These are phyloP conservation scores for Cladorrhinum sp. DNA, from an alignment of 2,329 filamentous ascomycete genomes.

Conservation along the genomic window DNA sequence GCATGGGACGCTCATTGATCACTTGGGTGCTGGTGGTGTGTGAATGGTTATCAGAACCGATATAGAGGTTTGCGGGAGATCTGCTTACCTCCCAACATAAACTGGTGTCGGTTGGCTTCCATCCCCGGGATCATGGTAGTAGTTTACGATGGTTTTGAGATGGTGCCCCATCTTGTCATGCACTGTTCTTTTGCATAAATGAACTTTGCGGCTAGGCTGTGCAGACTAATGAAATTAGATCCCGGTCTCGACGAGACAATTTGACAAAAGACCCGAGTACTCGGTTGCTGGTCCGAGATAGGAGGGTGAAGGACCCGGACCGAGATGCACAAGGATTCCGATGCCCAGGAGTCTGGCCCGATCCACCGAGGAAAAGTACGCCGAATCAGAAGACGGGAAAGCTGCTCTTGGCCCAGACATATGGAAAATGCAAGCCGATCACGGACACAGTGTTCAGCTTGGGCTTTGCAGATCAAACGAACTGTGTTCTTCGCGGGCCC, in stretches of 20 bases:
- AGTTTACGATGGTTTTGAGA: constrained; percentile 27
- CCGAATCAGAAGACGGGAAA: too few species aligned
- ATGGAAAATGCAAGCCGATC: too few species aligned
- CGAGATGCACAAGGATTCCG: not conserved
- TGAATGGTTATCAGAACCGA: not conserved
- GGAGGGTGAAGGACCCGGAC: not conserved
- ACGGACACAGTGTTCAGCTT: too few species aligned
- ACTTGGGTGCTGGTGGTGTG: constrained; percentile 22
- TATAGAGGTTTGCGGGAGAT: not conserved
- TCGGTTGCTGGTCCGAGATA: not conserved
- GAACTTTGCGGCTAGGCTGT: not conserved
- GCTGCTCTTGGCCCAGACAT: too few species aligned
- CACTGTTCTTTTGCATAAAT: too few species aligned
- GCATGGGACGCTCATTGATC: constrained; percentile 24
- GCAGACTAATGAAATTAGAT: not conserved
- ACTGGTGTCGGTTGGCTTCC: constrained; percentile 22
- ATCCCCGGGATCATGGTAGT: constrained; percentile 24
- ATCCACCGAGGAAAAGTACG: too few species aligned
- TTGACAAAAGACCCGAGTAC: not conserved
- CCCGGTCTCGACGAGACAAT: too few species aligned
- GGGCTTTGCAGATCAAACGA: too few species aligned
- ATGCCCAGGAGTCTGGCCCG: too few species aligned
- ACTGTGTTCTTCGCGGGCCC: too few species aligned
- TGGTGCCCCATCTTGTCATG: too few species aligned
- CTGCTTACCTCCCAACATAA: constrained; percentile 21